phyloP scores from a whole-genome alignment of 2,329 filamentous ascomycete species.

The Neophaeococcomyces mojaviensis region DNA sequence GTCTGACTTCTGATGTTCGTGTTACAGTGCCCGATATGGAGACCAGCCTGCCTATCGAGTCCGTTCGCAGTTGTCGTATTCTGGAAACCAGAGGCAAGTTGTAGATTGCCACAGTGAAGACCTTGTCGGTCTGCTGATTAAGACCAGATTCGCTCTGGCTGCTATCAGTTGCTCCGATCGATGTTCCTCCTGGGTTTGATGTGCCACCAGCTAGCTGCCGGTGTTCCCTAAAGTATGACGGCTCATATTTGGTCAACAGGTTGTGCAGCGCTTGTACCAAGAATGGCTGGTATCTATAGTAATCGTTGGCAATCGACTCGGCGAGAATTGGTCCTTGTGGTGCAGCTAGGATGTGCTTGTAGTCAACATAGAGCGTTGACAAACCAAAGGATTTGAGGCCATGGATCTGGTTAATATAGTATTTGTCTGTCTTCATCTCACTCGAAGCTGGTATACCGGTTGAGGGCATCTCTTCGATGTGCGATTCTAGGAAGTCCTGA shows the following conservation, averaged over 20 bases:
- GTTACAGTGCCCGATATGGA: slow-evolving; percentile 97
- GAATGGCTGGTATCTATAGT: slow-evolving; percentile 92
- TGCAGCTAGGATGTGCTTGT: slow-evolving; percentile 66
- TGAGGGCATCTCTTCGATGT: slow-evolving; percentile 48
- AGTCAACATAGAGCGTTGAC: slow-evolving; percentile 61
- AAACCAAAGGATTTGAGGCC: slow-evolving; percentile 54
- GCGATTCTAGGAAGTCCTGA: slow-evolving; percentile 57
- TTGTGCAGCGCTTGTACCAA: slow-evolving; percentile 83
- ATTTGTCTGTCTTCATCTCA: slow-evolving; percentile 52
- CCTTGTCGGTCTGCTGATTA: slow-evolving; percentile 93
- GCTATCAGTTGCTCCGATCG: slow-evolving; percentile 52
- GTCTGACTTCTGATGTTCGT: slow-evolving; percentile 90
- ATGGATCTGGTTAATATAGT: slow-evolving; percentile 60
- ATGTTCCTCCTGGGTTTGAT: slow-evolving; percentile 58
- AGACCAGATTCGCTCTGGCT: slow-evolving; percentile 62
- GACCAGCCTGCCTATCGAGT: slow-evolving; percentile 83
- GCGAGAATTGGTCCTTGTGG: slow-evolving; percentile 64
- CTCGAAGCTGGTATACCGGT: slow-evolving; percentile 48
- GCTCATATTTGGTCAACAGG: slow-evolving; percentile 88
- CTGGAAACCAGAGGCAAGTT: slow-evolving; percentile 82
- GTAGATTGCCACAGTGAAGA: slow-evolving; percentile 90
- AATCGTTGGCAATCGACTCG: slow-evolving; percentile 77
- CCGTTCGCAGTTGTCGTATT: slow-evolving; percentile 75
- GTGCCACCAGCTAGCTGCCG: slow-evolving; percentile 73
- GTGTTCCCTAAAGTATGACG: slow-evolving; percentile 88